Evolutionary conservation across 768 basidiomycete species (phyloP), one percentile per base, ranked within the genome.

Genomic region (Boletus tomentosulus): DNA sequence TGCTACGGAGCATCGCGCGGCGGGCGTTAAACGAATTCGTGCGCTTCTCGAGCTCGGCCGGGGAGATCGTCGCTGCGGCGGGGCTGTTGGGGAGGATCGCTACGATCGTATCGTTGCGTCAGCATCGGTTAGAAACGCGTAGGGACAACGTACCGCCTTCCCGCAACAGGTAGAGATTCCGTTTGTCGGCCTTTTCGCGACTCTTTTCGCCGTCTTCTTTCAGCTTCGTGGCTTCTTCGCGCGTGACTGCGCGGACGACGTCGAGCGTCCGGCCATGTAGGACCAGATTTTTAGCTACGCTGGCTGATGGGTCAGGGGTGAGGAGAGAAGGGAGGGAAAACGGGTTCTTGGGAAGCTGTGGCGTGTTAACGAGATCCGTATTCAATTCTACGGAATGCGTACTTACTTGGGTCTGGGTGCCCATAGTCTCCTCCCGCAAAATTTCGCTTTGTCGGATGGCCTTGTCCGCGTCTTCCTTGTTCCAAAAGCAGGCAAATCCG

Each of bases 401-500:
- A 71, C 65, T 16, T 45, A 67, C 68, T 58, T 66, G 62, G 2
- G 47, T 37, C n/a, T 66, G 57, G 19, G 69, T 69, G 16, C 83
- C 83, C 9, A 78, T 77, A 0, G 83, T 86, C 69, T 92, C 88
- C 28, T 74, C 61, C 19, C 81, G 81, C 5, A 92, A 71, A 6
- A 85, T 73, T 25, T 90, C 84, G 55, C 92, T 88, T 65, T 94
- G 89, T 50, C 84, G 77, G 24, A 98, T 78, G 9, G 84, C 92
- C 55, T 84, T 84, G 64, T 95, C 86, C 15, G 95, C 95, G 58
- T 95, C 89, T 58, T 85, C 89, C 56, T 80, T 84, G 53, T 95
- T 92, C 94, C 96, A 98, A 73, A 96, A 98, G 68, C 94, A 98
- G 2, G 87, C 93, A 66, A 99, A 99, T 3, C 94, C 97, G 6